Evolutionary conservation across 2,329 filamentous ascomycete species (phyloP), one percentile per base, ranked within the genome.

Genomic region (Albifimbria verrucaria): DNA sequence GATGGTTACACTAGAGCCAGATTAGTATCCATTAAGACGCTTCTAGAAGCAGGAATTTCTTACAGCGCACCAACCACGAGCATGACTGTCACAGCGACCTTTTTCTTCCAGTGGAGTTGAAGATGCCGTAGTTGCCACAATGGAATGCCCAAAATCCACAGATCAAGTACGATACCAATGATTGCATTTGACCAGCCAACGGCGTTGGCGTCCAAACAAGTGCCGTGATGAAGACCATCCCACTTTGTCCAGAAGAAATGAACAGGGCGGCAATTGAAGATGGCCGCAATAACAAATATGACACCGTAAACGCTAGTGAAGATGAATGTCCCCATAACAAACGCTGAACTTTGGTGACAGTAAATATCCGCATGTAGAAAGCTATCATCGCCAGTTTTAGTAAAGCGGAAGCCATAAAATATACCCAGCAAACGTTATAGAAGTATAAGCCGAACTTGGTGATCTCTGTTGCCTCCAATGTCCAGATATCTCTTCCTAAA

Each of bases 351-450:
- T 48, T 52, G 3, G 39, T 51, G 0, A 59, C 59, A 3, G 74
- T 73, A 55, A 81, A 81, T 54, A 80, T 74, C 42, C 75, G 72
- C 26, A 76, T 66, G 62, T 78, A 80, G 62, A 80, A 77, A 59
- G 75, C 67, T 5, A 80, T 68, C 49, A 81, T 69, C 11, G 76
- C 73, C 15, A 77, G 60, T 55, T 79, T 77, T 32, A 75, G 69
- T 39, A 76, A 61, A 17, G 70, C 62, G 11, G 77, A 61, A 11
- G 70, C 63, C 2, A 65, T 52, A 57, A 77, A 77, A 60, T 78
- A 76, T 24, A 76, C 36, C 41, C 63, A 54, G 10, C 67, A 65
- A 55, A 67, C 66, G 52, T 67, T 61, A 55, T 73, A 77, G n/a
- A 75, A 66, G 57, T 65, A 68, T 22, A 67, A 62, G 4, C 71